These are phyloP conservation scores for Lentinula aciculospora DNA, from an alignment of 768 basidiomycete species.

Conservation along the genomic window DNA sequence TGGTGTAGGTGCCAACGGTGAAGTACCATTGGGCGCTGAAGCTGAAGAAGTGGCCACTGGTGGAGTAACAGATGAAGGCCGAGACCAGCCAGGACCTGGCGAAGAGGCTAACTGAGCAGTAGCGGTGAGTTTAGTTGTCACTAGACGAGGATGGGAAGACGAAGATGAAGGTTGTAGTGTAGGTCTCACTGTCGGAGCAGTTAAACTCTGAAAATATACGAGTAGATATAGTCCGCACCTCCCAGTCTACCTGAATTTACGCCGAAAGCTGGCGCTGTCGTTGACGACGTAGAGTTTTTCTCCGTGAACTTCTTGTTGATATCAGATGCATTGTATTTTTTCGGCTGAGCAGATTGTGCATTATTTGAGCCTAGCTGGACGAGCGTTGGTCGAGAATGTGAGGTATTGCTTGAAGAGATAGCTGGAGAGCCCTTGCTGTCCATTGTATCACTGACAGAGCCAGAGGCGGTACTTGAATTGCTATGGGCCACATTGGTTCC, in stretches of 20 bases:
- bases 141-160: constrained; percentile 68
- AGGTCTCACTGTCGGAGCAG: constrained; percentile 46
- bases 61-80: constrained; percentile 69
- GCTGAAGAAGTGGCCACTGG: constrained; percentile 30
- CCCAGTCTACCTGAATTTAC: constrained; percentile 44
- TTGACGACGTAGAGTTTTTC: constrained; percentile 67
- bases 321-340: constrained; percentile 85
- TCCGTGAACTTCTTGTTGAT: constrained; percentile 97
- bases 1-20: constrained; percentile 31
- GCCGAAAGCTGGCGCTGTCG: constrained; percentile 35
- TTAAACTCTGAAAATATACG: constrained; percentile 17
- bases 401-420: neutral
- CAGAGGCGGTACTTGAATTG: neutral
- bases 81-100: constrained; percentile 69
- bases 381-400: constrained; percentile 33
- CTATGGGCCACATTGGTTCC: neutral
- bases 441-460: neutral
- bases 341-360: constrained; percentile 50
- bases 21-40: constrained; percentile 41
- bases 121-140: constrained; percentile 83
- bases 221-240: constrained; percentile 35
- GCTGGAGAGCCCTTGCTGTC: constrained; percentile 10
- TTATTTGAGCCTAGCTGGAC: constrained; percentile 30
- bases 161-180: constrained; percentile 38
- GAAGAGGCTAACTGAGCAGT: constrained; percentile 50